These are phyloP conservation scores for Citrus trifoliata DNA, from an alignment of 345 rosid genomes.

Conservation along the genomic window DNA sequence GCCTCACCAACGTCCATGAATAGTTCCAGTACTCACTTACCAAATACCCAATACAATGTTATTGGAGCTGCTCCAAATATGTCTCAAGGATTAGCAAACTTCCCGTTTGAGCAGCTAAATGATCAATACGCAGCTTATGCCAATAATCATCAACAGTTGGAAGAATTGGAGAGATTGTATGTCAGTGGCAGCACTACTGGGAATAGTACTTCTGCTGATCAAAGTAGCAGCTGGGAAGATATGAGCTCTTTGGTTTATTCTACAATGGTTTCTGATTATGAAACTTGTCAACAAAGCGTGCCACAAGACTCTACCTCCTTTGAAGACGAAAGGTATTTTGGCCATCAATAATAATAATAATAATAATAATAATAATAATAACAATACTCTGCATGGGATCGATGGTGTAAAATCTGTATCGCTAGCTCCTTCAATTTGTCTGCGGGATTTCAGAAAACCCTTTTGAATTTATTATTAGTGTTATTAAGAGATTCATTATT, in stretches of 20 bases:
- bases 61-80: conserved; percentile 21
- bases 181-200: conserved; percentile 32
- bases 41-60: conserved; percentile 17
- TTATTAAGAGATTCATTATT: conserved; percentile 18
- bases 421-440: conserved; percentile 13
- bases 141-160: conserved; percentile 14
- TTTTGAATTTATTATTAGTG: background rate
- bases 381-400: background rate
- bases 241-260: conserved; percentile 45
- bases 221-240: conserved; percentile 56
- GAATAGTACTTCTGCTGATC: conserved; percentile 40
- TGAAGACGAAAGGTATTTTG: conserved; percentile 40
- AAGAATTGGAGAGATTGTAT: conserved; percentile 25
- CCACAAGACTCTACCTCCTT: conserved; percentile 28
- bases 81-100: conserved; percentile 36
- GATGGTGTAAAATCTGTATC: conserved; percentile 29
- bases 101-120: conserved; percentile 18
- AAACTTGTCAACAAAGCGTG: conserved; percentile 28
- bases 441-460: conserved; percentile 8
- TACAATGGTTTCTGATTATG: conserved; percentile 25
- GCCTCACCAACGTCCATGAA: conserved; percentile 21
- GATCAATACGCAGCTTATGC: conserved; percentile 6
- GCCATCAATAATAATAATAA: conserved; percentile 33
- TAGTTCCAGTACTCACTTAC: conserved; percentile 35
- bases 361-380: background rate